Evolutionary conservation across 768 basidiomycete genomes (phyloP), one percentile per base, ranked within the genome.

Genomic region (Amanita phalloides): DNA sequence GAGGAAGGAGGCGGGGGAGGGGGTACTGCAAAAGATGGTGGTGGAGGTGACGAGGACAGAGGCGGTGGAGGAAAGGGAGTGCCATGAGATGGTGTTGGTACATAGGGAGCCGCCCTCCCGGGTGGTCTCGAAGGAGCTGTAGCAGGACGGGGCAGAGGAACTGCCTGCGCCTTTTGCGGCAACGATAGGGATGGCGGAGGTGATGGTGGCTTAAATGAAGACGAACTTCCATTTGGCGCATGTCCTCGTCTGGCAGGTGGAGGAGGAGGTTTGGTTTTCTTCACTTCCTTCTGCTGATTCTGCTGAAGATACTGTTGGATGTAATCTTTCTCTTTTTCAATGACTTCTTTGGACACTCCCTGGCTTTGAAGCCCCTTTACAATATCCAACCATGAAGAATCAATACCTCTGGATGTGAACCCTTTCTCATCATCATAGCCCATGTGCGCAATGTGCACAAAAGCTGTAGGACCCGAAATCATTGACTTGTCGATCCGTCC

Each of bases 361-460:
- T 73, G 67, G 42, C 68, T 66, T 54, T 82, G 77, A 4, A 97
- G 74, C 53, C 78, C 71, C 6, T 69, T 73, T 2, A 97, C 72
- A 52, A 98, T 66, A 1, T 79, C 71, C 42, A 79, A 72, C 95
- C 95, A 98, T 4, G 86, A 89, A 1, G 89, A 81, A 65, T 99
- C 95, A 4, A 99, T 88, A 49, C 89, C 89, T 13, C 73, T 76
- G 0, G 86, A 88, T 0, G 83, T 85, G 66, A 91, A 97, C 2
- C 95, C 95, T 23, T 82, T 78, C 57, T 95, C 82, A 0, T 78
- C 64, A 60, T 96, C 89, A 64, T 86, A 96, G 10, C 93, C 94
- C 88, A 99, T 95, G 63, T 97, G 94, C 0, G 87, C 91, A 41
- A 96, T 76, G 61, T 97, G 94, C 53, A 79, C 76, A 71, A 97